Evolutionary conservation across 176 grass and related monocot species (phyloP).

Genomic region (Triticum timopheevii): DNA sequence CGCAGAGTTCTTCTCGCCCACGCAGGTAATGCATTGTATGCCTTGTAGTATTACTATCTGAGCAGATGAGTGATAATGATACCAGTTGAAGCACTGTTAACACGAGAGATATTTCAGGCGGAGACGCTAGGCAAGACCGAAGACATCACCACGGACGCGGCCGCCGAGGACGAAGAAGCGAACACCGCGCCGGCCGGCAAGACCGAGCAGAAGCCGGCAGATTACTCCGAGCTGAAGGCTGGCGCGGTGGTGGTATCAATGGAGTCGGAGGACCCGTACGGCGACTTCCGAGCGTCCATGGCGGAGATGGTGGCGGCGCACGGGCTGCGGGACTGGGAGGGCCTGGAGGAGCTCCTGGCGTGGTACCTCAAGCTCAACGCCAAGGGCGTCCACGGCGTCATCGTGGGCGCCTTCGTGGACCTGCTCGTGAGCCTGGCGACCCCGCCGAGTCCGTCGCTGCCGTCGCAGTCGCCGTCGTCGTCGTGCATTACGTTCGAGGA

Average conservation of each 20-base stretch:
- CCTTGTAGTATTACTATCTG: background rate
- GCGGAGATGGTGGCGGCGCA: slow-evolving; percentile 80
- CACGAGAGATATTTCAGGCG: slow-evolving; percentile 6
- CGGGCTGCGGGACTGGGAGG: slow-evolving; percentile 65
- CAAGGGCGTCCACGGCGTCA: slow-evolving; percentile 63
- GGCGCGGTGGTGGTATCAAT: slow-evolving; percentile 47
- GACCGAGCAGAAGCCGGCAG: background rate
- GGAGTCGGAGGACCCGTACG: slow-evolving; percentile 64
- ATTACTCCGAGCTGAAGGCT: slow-evolving; percentile 23
- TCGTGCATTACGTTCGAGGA: slow-evolving; percentile 77
- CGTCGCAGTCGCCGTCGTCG: slow-evolving; percentile 55
- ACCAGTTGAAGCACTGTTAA: background rate
- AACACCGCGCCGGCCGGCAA: background rate
- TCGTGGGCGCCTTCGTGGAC: slow-evolving; percentile 77
- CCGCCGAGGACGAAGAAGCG: background rate
- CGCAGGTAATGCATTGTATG: slow-evolving; percentile 31
- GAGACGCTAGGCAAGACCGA: background rate
- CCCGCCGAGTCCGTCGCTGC: slow-evolving; percentile 1
- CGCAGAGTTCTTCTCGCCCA: slow-evolving; percentile 44
- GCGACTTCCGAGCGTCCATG: slow-evolving; percentile 78
- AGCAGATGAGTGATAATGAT: background rate
- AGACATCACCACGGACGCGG: background rate
- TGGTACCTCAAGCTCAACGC: slow-evolving; percentile 79
- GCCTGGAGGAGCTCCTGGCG: slow-evolving; percentile 73
- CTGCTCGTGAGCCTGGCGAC: slow-evolving; percentile 47